Percentiles rank a stretch among this genome's conserved stretches.
phyloP scores from a whole-genome alignment of 1,139 yeast species.

The Pneumocystis murina region DNA sequence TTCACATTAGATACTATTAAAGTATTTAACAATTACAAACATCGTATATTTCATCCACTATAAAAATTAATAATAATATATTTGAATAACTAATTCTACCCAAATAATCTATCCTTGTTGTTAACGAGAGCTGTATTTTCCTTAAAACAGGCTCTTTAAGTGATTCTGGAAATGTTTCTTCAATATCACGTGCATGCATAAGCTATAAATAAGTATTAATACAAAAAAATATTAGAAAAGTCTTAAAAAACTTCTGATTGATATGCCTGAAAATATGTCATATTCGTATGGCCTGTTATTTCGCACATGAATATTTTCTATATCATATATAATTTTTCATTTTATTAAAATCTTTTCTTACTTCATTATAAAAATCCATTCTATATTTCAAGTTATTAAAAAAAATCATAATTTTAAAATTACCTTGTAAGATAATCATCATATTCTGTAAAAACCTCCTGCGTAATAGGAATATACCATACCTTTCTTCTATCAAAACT shows the following conservation, averaged over 20 bases:
- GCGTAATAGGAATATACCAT: constrained; percentile 7
- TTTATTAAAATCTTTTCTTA: constrained; percentile 20
- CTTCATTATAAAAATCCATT: constrained; percentile 35
- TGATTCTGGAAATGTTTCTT: constrained; percentile 75
- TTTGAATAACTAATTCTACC: constrained; percentile 54
- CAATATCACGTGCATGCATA: constrained; percentile 36
- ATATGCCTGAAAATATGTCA: constrained; percentile 79
- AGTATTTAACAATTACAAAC: constrained; percentile 22
- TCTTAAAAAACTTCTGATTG: constrained; percentile 40
- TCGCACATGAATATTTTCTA: constrained; percentile 65
- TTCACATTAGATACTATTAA: background rate
- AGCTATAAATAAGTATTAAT: background rate
- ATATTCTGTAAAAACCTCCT: constrained; percentile 4
- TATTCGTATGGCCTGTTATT: constrained; percentile 82
- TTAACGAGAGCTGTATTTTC: constrained; percentile 65
- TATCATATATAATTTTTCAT: constrained; percentile 26
- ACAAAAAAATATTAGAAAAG: background rate
- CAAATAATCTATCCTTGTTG: constrained; percentile 69
- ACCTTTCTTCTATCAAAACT: constrained; percentile 3
- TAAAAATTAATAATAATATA: background rate
- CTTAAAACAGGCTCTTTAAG: constrained; percentile 80
- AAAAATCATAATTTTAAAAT: constrained; percentile 26
- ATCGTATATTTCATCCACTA: constrained; percentile 8
- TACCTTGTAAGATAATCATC: background rate
- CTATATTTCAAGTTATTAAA: constrained; percentile 73